Conservation (phyloP, 495 filamentous ascomycete genomes). For the Penicillium roqueforti region DNA sequence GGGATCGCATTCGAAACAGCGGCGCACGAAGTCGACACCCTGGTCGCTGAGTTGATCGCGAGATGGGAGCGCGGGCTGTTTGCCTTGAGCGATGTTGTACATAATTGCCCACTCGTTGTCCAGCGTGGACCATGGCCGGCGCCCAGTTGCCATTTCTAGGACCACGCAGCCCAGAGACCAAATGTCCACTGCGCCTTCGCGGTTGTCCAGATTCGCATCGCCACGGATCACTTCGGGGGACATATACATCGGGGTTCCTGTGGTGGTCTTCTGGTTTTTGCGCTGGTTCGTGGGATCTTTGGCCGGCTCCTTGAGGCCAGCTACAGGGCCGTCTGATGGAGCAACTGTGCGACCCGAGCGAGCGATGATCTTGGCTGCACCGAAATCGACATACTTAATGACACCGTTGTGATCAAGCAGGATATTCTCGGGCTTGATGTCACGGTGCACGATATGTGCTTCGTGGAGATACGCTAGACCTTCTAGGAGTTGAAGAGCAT, state of each 20-base stretch:
- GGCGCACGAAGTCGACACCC: conserved; percentile 83
- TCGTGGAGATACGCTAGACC: conserved; percentile 94
- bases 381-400: conserved; percentile 99
- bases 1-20: conserved; percentile 87
- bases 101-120: conserved; percentile 99
- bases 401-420: conserved; percentile 96
- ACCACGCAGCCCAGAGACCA: conserved; percentile 98
- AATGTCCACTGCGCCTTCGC: conserved; percentile 91
- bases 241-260: conserved; percentile 99
- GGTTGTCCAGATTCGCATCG: conserved; percentile 43
- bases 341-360: conserved; percentile 85
- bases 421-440: conserved; percentile 99
- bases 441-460: conserved; percentile 83
- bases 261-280: conserved; percentile 86
- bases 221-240: conserved; percentile 97
- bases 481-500: conserved; percentile 91
- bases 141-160: conserved; percentile 94
- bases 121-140: conserved; percentile 91
- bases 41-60: conserved; percentile 76
- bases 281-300: conserved; percentile 23
- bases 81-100: conserved; percentile 99
- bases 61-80: conserved; percentile 77
- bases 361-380: conserved; percentile 94
- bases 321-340: conserved; percentile 50
- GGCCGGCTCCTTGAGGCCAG: conserved; percentile 14